phyloP scores from a whole-genome alignment of 306 rosid genomes.

The Lagenaria siceraria region DNA sequence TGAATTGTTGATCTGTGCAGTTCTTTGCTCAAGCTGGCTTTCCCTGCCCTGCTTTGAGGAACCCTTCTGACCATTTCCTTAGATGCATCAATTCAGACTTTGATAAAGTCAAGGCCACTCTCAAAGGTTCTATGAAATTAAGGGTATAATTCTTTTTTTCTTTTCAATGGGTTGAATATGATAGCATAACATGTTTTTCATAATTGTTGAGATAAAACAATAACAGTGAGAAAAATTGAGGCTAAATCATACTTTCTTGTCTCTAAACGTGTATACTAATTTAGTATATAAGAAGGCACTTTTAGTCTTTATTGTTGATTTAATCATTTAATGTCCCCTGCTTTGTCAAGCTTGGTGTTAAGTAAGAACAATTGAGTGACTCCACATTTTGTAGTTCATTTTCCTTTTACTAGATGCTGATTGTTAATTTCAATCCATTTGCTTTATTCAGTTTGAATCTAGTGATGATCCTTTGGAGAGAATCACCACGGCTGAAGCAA shows the following conservation, averaged over 20 bases:
- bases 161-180: neutral
- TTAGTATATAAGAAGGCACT: too few species aligned
- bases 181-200: neutral
- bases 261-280: too few species aligned
- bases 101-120: slow-evolving; percentile 79
- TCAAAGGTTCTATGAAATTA: slow-evolving; percentile 86
- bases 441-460: slow-evolving; percentile 44
- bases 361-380: too few species aligned
- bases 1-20: slow-evolving; percentile 26
- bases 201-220: neutral
- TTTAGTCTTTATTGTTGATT: too few species aligned
- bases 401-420: neutral
- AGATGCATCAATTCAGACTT: slow-evolving; percentile 89
- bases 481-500: slow-evolving; percentile 76
- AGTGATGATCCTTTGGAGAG: slow-evolving; percentile 84
- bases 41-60: slow-evolving; percentile 97
- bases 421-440: neutral
- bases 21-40: slow-evolving; percentile 96
- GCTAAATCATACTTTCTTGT: neutral
- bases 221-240: neutral
- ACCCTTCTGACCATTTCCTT: slow-evolving; percentile 95
- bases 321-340: too few species aligned
- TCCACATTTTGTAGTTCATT: neutral
- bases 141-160: slow-evolving; percentile 34
- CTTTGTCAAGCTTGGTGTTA: too few species aligned